Evolutionary conservation across 78 protist genomes (phyloP).

Genomic region (Guillardia theta): DNA sequence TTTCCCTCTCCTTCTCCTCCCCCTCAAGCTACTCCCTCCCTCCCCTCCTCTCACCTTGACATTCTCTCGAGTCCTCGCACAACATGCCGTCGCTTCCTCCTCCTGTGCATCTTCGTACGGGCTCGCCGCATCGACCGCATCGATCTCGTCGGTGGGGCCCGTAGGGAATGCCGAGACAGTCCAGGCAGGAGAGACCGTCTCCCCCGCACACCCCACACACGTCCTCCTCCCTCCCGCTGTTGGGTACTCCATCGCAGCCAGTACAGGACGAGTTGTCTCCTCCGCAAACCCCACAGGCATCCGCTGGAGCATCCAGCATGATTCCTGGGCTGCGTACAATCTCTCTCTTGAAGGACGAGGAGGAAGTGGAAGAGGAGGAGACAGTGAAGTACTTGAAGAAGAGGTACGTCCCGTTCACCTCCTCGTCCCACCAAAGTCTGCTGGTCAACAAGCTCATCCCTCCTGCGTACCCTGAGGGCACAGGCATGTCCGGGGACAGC

Average conservation of each 20-base stretch:
- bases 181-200: not conserved
- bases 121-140: constrained; percentile 53
- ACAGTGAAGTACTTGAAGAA: not conserved
- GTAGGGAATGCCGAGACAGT: constrained; percentile 42
- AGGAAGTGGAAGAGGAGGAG: not conserved
- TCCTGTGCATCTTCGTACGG: not conserved
- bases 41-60: not conserved
- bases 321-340: not conserved
- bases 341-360: not conserved
- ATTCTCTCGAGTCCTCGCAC: not conserved
- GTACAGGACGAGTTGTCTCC: not conserved
- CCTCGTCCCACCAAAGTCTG: not conserved
- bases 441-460: not conserved
- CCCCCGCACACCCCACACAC: constrained; percentile 39
- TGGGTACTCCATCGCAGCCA: constrained; percentile 35
- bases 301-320: not conserved
- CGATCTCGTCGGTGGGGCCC: not conserved
- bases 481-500: not conserved
- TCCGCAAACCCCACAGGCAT: constrained; percentile 39
- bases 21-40: not conserved
- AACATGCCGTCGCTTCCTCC: not conserved
- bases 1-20: too few species aligned
- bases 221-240: constrained; percentile 1
- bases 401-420: not conserved
- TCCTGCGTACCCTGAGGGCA: not conserved